Evolutionary conservation across 306 rosid genomes (phyloP).

Genomic region (Vigna trinervia): DNA sequence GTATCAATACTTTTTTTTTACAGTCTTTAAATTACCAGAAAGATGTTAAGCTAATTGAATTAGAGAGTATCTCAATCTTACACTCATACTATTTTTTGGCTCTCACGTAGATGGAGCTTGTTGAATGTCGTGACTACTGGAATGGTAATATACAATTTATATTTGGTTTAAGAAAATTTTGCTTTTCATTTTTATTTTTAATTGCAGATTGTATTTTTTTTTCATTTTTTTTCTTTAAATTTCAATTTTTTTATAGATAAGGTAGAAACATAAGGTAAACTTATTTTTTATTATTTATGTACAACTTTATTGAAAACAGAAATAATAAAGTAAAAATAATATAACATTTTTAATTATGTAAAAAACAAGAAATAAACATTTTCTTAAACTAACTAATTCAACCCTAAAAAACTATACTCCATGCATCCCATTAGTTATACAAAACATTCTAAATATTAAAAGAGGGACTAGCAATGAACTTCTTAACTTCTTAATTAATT

Average conservation of each 20-base stretch:
- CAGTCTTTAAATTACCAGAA: background rate
- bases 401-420: too few species aligned
- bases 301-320: background rate
- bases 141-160: slow-evolving; percentile 54
- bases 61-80: background rate
- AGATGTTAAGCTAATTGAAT: background rate
- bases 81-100: background rate
- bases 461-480: too few species aligned
- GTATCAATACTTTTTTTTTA: background rate
- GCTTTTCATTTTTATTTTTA: background rate
- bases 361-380: background rate
- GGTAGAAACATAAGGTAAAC: background rate
- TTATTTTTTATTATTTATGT: background rate
- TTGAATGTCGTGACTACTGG: slow-evolving; percentile 59
- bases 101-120: slow-evolving; percentile 56
- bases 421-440: too few species aligned
- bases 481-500: too few species aligned
- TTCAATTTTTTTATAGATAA: background rate
- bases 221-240: background rate
- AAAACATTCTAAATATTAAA: too few species aligned
- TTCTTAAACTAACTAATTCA: too few species aligned
- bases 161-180: background rate
- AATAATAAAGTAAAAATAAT: background rate
- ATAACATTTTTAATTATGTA: background rate
- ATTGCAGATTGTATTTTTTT: background rate